These are phyloP conservation scores for Backusella luteola DNA, from an alignment of 192 early-diverging fungal species.

Conservation along the genomic window DNA sequence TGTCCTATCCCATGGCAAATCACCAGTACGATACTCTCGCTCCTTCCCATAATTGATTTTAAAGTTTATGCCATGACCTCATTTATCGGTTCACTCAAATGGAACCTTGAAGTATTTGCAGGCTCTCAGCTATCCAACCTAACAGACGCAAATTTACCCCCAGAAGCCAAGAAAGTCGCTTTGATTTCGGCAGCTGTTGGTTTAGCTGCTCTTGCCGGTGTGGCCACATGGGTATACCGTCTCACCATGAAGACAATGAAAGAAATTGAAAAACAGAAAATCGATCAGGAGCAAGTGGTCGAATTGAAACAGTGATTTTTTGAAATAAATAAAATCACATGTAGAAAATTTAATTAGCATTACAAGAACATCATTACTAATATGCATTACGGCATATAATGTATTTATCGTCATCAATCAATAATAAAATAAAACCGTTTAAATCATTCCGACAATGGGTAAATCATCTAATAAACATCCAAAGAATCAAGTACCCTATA, in stretches of 20 bases:
- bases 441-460: no score
- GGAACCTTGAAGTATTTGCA: constrained; percentile 28
- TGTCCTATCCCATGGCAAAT: constrained; percentile 34
- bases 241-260: constrained; percentile 27
- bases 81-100: constrained; percentile 12
- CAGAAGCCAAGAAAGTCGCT: constrained; percentile 12
- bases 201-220: constrained; percentile 1
- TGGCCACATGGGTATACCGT: constrained; percentile 27
- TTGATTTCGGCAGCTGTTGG: constrained; percentile 9
- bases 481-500: no score
- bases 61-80: constrained; percentile 16
- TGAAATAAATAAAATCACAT: not conserved
- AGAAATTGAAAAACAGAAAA: not conserved
- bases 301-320: not conserved
- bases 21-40: constrained; percentile 15
- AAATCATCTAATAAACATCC: no score
- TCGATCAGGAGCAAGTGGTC: not conserved
- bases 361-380: no score
- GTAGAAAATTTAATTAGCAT: not conserved
- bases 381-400: no score
- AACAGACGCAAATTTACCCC: constrained; percentile 23
- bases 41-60: constrained; percentile 10
- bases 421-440: no score
- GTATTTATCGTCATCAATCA: no score
- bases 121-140: constrained; percentile 29